Conservation (phyloP, 106 monocot genomes). For the Chionographis japonica region DNA sequence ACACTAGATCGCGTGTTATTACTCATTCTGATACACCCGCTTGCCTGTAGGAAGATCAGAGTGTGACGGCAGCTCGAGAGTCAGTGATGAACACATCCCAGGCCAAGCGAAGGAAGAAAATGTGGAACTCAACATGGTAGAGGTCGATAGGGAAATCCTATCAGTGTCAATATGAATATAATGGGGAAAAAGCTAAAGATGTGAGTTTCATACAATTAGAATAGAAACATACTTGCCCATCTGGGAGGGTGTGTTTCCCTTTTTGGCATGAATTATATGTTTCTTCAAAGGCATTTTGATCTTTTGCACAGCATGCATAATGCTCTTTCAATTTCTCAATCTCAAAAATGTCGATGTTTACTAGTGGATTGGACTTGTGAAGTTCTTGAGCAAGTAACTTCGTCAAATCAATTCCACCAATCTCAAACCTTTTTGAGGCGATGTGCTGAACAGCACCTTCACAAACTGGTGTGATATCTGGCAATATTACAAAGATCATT, state of each 20-base stretch:
- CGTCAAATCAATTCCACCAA: slow-evolving; percentile 96
- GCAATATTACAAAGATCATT: neutral
- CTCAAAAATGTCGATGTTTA: slow-evolving; percentile 63
- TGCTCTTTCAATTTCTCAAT: slow-evolving; percentile 87
- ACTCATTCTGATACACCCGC: too few species aligned
- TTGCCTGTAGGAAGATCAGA: too few species aligned
- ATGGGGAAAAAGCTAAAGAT: neutral
- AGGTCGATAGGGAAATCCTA: neutral
- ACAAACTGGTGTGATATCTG: slow-evolving; percentile 97
- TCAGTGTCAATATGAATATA: neutral
- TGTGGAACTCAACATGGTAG: too few species aligned
- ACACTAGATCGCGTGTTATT: too few species aligned
- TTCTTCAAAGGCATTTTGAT: slow-evolving; percentile 59
- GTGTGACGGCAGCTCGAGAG: too few species aligned
- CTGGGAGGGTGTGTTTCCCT: slow-evolving; percentile 81
- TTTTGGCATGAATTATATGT: slow-evolving; percentile 39
- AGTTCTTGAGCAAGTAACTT: slow-evolving; percentile 77
- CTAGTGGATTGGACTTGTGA: slow-evolving; percentile 63
- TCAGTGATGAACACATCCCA: too few species aligned
- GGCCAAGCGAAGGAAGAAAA: too few species aligned
- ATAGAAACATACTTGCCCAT: slow-evolving; percentile 68
- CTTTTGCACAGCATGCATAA: slow-evolving; percentile 71
- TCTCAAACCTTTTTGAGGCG: slow-evolving; percentile 95
- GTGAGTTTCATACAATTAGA: neutral
- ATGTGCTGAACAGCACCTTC: slow-evolving; percentile 99